A percentile compares a stretch with the other conserved stretches of the same genome.
Evolutionary conservation across 306 rosid genomes (phyloP).

Genomic region (Arachis stenosperma): DNA sequence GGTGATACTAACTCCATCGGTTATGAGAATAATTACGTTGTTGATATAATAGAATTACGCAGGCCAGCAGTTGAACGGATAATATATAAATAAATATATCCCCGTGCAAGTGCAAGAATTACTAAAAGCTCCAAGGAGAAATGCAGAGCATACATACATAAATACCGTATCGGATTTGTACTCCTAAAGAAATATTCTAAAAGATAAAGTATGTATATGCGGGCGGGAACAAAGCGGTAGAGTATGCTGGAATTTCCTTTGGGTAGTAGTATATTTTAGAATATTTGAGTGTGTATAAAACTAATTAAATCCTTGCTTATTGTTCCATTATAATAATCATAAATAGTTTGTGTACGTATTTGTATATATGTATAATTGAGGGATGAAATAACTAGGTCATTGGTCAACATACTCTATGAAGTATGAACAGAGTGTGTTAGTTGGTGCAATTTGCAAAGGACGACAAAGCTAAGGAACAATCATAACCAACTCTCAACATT

Average conservation of each 20-base stretch:
- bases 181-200: slow-evolving; percentile 52
- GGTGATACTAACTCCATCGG: not conserved
- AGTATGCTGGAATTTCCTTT: slow-evolving; percentile 41
- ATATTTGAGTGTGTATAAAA: slow-evolving; percentile 40
- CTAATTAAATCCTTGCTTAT: not conserved
- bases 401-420: no score
- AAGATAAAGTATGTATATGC: slow-evolving; percentile 28
- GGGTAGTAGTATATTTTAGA: slow-evolving; percentile 42
- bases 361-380: no score
- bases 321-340: slow-evolving; percentile 30
- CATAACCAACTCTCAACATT: slow-evolving; percentile 51
- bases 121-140: slow-evolving; percentile 4
- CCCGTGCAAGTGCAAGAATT: slow-evolving; percentile 19
- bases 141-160: slow-evolving; percentile 31
- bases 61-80: slow-evolving; percentile 1
- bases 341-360: no score
- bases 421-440: no score
- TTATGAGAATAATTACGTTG: slow-evolving; percentile 24
- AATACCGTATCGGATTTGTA: slow-evolving; percentile 41
- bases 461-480: slow-evolving; percentile 46
- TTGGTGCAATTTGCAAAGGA: slow-evolving; percentile 13
- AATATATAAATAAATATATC: slow-evolving; percentile 6
- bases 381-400: no score
- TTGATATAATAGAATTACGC: slow-evolving; percentile 19
- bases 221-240: not conserved